Percentiles rank a stretch among this genome's conserved stretches.
phyloP scores from a whole-genome alignment of 2,329 filamentous ascomycete species.

The Fusarium nygamai region DNA sequence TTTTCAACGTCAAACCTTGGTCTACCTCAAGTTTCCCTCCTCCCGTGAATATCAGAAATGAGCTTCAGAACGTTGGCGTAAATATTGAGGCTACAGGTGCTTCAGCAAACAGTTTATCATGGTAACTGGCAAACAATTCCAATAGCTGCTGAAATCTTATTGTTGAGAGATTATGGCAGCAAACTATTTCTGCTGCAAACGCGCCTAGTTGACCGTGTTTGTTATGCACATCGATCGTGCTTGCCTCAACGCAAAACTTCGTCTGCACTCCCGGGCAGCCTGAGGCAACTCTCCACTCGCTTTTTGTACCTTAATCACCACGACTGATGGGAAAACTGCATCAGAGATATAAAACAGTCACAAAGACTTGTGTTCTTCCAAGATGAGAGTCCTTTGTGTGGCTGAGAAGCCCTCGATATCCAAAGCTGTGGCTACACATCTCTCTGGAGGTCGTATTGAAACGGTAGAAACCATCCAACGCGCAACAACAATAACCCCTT shows the following conservation, averaged over 20 bases:
- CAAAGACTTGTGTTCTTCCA: neutral
- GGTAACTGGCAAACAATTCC: neutral
- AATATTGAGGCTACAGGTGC: neutral
- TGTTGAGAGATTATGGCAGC: conserved; percentile 15
- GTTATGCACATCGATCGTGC: conserved; percentile 25
- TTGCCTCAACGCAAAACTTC: conserved; percentile 14
- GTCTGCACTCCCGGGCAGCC: neutral
- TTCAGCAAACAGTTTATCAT: neutral
- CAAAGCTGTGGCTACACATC: conserved; percentile 89
- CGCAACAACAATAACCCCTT: neutral
- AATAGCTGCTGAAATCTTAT: neutral
- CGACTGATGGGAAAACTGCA: neutral
- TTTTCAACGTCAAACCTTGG: conserved; percentile 19
- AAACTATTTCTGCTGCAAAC: conserved; percentile 14
- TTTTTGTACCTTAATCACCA: conserved; percentile 5
- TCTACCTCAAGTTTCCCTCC: neutral
- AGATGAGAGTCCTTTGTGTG: conserved; percentile 66
- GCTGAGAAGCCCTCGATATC: conserved; percentile 88
- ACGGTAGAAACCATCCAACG: conserved; percentile 64
- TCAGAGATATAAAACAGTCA: neutral
- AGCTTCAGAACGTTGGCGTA: neutral
- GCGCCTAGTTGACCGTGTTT: conserved; percentile 11
- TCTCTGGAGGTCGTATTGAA: conserved; percentile 78
- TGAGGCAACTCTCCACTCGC: conserved; percentile 20
- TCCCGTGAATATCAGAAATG: conserved; percentile 16